Evolutionary conservation across 257 asterid species (phyloP).

Genomic region (Fraxinus excelsior): DNA sequence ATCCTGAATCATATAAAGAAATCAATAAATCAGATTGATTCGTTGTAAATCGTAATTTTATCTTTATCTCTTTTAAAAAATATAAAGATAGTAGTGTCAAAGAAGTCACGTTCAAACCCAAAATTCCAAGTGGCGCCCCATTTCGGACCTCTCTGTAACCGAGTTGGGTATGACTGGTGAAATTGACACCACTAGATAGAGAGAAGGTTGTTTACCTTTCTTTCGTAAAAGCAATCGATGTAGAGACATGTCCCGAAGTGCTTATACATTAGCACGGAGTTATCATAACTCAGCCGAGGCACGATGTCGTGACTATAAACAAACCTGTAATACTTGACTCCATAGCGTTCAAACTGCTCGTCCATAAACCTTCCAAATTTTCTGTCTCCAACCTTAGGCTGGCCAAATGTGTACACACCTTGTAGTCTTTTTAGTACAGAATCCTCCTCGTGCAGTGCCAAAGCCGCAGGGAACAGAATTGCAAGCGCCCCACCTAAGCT

Average conservation of each 20-base stretch:
- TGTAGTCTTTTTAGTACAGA: slow-evolving; percentile 45
- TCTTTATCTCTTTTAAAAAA: neutral
- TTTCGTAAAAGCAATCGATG: slow-evolving; percentile 50
- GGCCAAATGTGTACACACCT: slow-evolving; percentile 66
- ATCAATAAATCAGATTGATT: neutral
- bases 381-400: slow-evolving; percentile 68
- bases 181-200: too few species aligned
- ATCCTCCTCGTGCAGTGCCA: slow-evolving; percentile 44
- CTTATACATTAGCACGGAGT: slow-evolving; percentile 41
- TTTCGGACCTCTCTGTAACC: too few species aligned
- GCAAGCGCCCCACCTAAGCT: slow-evolving; percentile 79
- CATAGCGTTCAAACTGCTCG: slow-evolving; percentile 28
- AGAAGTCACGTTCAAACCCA: too few species aligned
- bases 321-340: slow-evolving; percentile 46
- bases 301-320: slow-evolving; percentile 65
- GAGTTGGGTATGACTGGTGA: too few species aligned
- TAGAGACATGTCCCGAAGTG: slow-evolving; percentile 67
- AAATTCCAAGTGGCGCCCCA: too few species aligned
- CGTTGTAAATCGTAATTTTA: neutral
- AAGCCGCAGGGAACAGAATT: slow-evolving; percentile 50
- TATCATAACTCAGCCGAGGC: slow-evolving; percentile 56
- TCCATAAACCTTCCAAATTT: slow-evolving; percentile 50
- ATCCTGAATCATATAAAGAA: slow-evolving; percentile 26
- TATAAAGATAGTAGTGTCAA: too few species aligned
- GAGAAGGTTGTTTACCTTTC: slow-evolving; percentile 30